Evolutionary conservation across 1,284 basidiomycete species (phyloP).

Genomic region (Thecaphora thlaspeos): DNA sequence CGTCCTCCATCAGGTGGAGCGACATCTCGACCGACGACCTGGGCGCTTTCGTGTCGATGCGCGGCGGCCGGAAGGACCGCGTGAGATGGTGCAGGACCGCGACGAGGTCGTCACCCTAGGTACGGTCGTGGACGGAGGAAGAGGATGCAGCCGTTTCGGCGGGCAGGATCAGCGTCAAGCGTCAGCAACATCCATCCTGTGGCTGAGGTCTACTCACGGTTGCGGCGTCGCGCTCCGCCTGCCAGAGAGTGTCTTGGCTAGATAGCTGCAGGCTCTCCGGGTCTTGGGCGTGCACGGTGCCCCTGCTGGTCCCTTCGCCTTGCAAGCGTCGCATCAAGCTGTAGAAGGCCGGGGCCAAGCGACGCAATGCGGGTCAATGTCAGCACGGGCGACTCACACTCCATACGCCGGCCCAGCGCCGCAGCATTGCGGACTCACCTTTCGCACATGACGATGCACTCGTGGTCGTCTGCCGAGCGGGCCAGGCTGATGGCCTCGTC

Average conservation of each 20-base stretch:
- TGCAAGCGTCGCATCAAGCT: constrained; percentile 19
- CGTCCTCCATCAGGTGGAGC: constrained; percentile 24
- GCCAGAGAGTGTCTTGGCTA: constrained; percentile 16
- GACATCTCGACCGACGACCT: constrained; percentile 16
- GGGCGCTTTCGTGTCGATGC: constrained; percentile 8
- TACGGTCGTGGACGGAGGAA: no score
- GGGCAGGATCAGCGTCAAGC: no score
- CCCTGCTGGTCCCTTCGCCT: constrained; percentile 16
- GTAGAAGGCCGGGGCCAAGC: no score
- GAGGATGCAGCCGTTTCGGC: not conserved
- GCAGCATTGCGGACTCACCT: constrained; percentile 1
- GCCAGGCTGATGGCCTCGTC: constrained; percentile 34
- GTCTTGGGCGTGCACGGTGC: not conserved
- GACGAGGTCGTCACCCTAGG: constrained; percentile 1
- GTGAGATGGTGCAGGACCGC: constrained; percentile 16
- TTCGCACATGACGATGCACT: constrained; percentile 32
- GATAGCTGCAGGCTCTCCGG: not conserved
- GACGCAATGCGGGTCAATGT: no score
- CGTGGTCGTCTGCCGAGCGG: constrained; percentile 25
- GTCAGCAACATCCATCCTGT: no score
- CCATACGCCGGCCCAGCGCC: no score
- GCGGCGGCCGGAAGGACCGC: constrained; percentile 6
- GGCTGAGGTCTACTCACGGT: constrained; percentile 16
- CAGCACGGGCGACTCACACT: no score
- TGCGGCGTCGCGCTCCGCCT: constrained; percentile 10